Base-by-base conservation (phyloP, 352 stramenopile species). In the Aphanomyces invadans region DNA sequence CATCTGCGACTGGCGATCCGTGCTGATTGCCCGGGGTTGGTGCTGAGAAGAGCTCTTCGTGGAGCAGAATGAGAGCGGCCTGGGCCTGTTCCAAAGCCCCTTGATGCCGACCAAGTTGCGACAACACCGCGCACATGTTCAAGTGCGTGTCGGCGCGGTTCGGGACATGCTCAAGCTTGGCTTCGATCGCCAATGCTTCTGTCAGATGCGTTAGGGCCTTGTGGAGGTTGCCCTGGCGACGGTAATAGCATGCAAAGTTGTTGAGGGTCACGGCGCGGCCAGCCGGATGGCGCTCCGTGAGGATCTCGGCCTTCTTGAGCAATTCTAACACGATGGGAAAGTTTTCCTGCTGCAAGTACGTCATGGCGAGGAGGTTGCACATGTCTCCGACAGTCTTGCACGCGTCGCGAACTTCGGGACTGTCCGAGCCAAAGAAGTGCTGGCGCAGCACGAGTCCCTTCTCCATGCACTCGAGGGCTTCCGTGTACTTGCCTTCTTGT, bases 341-440 rank as follows among this genome's bases (percentile, higher is more conserved):
- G 56, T 97, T 86, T 48, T 95, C 92, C 62, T 98, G 89, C 72
- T 98, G 92, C 29, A 98, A 68, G 62, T 96, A 97, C n/a, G 86
- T 97, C 92, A 98, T 98, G 7, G 92, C 90, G 21, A 98, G 77
- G 23, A 97, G 71, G 73, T 98, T 98, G 77, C 89, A 98, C 86
- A 97, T 96, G 69, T 98, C 90, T n/a, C 89, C 90, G 5, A 98
- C 86, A 0, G 88, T 97, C 70, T 91, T 92, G 75, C 92, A 98
- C 3, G 86, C 89, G 4, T 70, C 67, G 78, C 86, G 91, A 1
- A 98, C 90, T 64, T 97, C 84, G 31, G 96, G 79, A 32, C 88
- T 96, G 26, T 95, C 89, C 23, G 81, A 79, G 5, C 92, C 92
- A 52, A 97, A 97, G 69, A 97, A 97, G 62, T 97, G 90, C 76